Base-by-base conservation (phyloP, 805 yeast genomes). In the Hanseniaspora pseudoguilliermondii region DNA sequence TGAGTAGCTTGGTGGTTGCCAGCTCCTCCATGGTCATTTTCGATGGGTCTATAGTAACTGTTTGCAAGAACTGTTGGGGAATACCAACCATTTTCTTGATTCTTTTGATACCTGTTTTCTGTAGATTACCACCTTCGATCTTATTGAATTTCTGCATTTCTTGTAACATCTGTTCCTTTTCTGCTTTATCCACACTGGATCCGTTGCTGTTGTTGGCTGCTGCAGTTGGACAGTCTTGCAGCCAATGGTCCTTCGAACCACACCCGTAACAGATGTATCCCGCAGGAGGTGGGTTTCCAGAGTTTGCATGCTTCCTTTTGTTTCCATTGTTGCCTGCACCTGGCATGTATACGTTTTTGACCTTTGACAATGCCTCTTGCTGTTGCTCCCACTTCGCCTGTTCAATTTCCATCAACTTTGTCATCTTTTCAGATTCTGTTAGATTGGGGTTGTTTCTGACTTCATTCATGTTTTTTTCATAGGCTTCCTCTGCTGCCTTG, bases 201-300 rank as follows among this genome's bases (percentile, higher is more conserved):
- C 97, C 49, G 46, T 80, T 81, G 64, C 86, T 84, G 3, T 95
- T 39, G 40, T 38, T 39, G 5, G 40, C 40, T 7, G 50, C 50
- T 10, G 56, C 36, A 5, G 56, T 46, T 0, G 99, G 98, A 73
- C 99, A 93, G 63, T 89, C 87, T 65, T 85, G 86, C 58, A 93
- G 91, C 89, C 95, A 91, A 68, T 93, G 99, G 57, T 88, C 93
- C 68, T 88, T 86, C 32, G 86, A 87, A 50, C 97, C 97, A 73
- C 99, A 93, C 65, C 96, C 76, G 67, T 93, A 91, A 68, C 99
- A 93, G 66, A 91, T 84, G 64, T 93, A 93, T 1, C 95, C 95
- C 7, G 96, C 91, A 1, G 98, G 98, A 10, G 96, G 96, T 21
- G 71, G 71, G 5, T 68, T 44, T 32, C 39, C 42, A 5, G 47